phyloP scores from a whole-genome alignment of 2,329 filamentous ascomycete genomes.

The Neonectria faginata region DNA sequence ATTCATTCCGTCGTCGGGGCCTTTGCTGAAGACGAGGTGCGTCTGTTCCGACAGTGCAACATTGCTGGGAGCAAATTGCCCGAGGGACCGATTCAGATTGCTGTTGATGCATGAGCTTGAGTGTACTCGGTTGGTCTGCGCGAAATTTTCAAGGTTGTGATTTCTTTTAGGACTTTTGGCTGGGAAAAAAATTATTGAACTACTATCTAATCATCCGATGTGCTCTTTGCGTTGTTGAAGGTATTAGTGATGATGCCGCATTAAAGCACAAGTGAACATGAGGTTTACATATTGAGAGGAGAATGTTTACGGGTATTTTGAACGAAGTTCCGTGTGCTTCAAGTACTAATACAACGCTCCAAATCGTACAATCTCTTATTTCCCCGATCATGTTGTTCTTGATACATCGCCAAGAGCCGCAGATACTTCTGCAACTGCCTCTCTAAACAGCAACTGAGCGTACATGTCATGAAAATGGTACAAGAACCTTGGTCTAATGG shows the following conservation, averaged over 20 bases:
- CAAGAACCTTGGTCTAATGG: constrained; percentile 27
- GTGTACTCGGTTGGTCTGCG: neutral
- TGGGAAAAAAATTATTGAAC: neutral
- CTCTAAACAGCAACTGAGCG: constrained; percentile 43
- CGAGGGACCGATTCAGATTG: constrained; percentile 55
- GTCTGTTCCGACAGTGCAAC: constrained; percentile 83
- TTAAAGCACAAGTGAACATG: neutral
- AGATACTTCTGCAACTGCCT: constrained; percentile 40
- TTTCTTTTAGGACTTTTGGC: neutral
- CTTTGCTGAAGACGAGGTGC: constrained; percentile 78
- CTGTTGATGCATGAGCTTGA: neutral
- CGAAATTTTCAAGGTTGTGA: neutral
- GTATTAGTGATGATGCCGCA: neutral
- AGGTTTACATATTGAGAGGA: neutral
- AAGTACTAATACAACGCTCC: neutral
- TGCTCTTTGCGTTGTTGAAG: neutral
- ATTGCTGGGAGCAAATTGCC: constrained; percentile 74
- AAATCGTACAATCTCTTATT: neutral
- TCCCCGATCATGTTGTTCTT: too few relatives aligned
- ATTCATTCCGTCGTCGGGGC: constrained; percentile 81
- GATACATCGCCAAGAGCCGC: neutral
- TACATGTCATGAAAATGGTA: constrained; percentile 43
- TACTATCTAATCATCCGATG: neutral
- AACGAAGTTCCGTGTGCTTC: neutral
- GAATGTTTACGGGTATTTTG: too few relatives aligned